Conservation (phyloP, 148 eudicot species). For the Hydrangea macrophylla region DNA sequence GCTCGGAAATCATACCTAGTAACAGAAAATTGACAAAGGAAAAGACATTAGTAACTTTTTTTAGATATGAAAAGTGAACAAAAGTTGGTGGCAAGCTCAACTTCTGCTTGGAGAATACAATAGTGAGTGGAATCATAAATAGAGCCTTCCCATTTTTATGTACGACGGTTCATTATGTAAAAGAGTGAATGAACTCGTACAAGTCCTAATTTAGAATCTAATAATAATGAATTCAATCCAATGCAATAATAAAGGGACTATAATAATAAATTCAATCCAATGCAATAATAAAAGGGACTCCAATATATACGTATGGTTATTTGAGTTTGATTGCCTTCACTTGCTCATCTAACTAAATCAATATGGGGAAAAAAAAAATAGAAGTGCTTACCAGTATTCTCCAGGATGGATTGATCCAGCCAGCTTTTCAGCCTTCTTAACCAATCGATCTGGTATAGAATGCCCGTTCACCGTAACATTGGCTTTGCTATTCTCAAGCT, state of each 20-base stretch:
- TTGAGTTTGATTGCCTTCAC: neutral
- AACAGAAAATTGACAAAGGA: conserved; percentile 8
- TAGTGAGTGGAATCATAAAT: neutral
- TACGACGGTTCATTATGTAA: neutral
- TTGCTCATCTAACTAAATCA: neutral
- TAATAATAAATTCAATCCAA: neutral
- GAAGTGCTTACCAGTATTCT: conserved; percentile 70
- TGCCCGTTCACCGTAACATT: conserved; percentile 76
- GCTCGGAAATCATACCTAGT: conserved; percentile 90
- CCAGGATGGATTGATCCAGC: conserved; percentile 88
- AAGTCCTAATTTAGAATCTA: neutral
- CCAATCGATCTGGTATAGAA: conserved; percentile 58
- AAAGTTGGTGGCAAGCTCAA: neutral
- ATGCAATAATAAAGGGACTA: neutral
- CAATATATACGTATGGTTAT: neutral
- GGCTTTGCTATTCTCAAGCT: conserved; percentile 41
- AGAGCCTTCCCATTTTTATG: neutral
- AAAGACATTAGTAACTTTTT: neutral
- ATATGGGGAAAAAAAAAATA: neutral
- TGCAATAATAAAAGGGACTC: neutral
- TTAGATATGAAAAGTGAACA: neutral
- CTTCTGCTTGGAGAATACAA: neutral
- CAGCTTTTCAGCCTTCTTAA: conserved; percentile 83
- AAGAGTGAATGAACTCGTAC: neutral
- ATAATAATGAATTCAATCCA: neutral